Evolutionary conservation across 1,284 basidiomycete genomes (phyloP).

Genomic region (Apiotrichum porosum): DNA sequence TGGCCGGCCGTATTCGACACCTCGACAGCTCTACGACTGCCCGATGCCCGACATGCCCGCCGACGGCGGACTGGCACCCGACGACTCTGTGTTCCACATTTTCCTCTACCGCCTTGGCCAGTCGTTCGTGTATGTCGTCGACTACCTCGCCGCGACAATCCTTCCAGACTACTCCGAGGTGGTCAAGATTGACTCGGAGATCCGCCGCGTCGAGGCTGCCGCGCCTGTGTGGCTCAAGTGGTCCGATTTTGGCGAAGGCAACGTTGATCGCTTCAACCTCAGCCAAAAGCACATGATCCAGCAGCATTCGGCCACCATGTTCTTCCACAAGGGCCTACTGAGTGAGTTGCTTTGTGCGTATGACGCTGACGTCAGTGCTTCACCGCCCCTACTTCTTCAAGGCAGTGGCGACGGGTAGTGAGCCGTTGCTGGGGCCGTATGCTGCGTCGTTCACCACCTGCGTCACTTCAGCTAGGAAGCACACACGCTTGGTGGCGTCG

Average conservation of each 20-base stretch:
- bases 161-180: constrained; percentile 22
- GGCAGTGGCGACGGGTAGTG: constrained; percentile 14
- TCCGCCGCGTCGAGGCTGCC: constrained; percentile 11
- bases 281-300: constrained; percentile 17
- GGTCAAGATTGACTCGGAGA: constrained; percentile 20
- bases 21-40: constrained; percentile 17
- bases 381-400: constrained; percentile 26
- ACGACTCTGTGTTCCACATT: constrained; percentile 18
- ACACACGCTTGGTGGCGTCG: constrained; percentile 18
- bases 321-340: constrained; percentile 24
- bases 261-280: not conserved
- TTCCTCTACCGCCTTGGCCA: constrained; percentile 19
- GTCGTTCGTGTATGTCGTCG: constrained; percentile 17
- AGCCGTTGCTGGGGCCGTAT: constrained; percentile 19
- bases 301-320: constrained; percentile 22
- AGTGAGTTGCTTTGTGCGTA: not conserved
- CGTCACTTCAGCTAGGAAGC: constrained; percentile 21
- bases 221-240: constrained; percentile 22
- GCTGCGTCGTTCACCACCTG: constrained; percentile 25
- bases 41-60: constrained; percentile 11
- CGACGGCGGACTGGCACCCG: constrained; percentile 6
- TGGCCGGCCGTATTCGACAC: constrained; percentile 25
- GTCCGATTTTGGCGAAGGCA: constrained; percentile 12
- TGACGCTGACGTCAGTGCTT: constrained; percentile 5
- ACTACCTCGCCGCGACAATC: constrained; percentile 18